Evolutionary conservation across 1,139 yeast species (phyloP), one percentile per base, ranked within the genome.

Genomic region (Lodderomyces jiufengensis): DNA sequence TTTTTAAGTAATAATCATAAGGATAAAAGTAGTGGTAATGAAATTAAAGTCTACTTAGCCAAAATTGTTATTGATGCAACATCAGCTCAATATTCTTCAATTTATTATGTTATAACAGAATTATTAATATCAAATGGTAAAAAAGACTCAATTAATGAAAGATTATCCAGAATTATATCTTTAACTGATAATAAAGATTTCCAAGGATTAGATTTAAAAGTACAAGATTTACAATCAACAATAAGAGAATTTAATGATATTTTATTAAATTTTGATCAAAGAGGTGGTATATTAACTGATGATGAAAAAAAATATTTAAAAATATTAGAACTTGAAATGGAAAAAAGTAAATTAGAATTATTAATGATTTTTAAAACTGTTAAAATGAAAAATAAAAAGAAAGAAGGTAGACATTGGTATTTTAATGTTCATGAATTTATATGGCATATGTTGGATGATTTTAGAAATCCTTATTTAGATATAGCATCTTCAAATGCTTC

Each of bases 131-230:
- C 81, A 49, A 65, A 76, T 5, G 80, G 86, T 3, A 67, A 71
- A 29, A 70, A 73, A 38, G 78, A 77, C 48, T 67, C 71, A 31
- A 55, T 80, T 29, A 70, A 76, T 37, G 80, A 80, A 42, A 70
- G 78, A 28, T 58, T 88, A 31, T 80, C 84, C 38, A 80, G 79
- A 46, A 64, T 87, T 33, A 64, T 83, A 28, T 63, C 88, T 21
- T 74, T 88, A 6, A 71, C 88, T 2, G 95, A 86, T 51, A 68
- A 76, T 33, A 70, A 78, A 10, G 84, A 86, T 46, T 63, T 83
- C 39, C 56, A 66, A 2, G 75, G 76, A 1, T 66, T 86, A 21
- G 75, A 78, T 36, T 55, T 55, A 2, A 63, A 78, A 31, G 74
- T 88, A 3, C 54, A 59, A 24, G 58, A 61, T 7, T 62, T 86